Evolutionary conservation across 208 protist species (phyloP).

Genomic region (Trypanosoma rangeli): DNA sequence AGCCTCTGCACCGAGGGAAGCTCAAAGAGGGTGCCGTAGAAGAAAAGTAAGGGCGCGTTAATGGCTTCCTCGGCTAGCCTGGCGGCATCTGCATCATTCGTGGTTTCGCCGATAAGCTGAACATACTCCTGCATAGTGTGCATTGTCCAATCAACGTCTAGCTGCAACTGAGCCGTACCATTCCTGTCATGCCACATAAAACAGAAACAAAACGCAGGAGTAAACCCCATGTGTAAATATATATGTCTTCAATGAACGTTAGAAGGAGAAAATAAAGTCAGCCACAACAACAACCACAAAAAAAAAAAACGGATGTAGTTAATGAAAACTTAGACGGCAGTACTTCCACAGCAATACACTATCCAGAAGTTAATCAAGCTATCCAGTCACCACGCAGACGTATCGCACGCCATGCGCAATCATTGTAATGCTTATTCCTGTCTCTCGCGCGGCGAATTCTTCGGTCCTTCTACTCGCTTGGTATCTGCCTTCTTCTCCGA

Average conservation of each 20-base stretch:
- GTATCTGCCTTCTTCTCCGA: not conserved
- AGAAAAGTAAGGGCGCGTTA: conserved; percentile 40
- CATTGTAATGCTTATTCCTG: not conserved
- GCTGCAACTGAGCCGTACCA: not conserved
- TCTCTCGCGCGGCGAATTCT: conserved; percentile 4
- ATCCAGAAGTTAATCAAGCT: not conserved
- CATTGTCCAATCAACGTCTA: conserved; percentile 1
- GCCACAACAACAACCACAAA: conserved; percentile 12
- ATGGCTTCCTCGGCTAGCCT: conserved; percentile 28
- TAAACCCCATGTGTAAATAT: not conserved
- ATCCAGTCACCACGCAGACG: not conserved
- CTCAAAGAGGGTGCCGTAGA: conserved; percentile 41
- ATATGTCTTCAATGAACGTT: not conserved
- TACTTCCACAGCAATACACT: not conserved
- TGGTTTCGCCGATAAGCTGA: conserved; percentile 7
- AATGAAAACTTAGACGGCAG: not conserved
- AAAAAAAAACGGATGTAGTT: conserved; percentile 5
- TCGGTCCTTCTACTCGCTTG: not conserved
- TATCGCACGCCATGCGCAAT: not conserved
- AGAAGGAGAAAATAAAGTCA: not conserved
- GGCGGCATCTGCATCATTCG: conserved; percentile 12
- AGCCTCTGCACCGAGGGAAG: conserved; percentile 20
- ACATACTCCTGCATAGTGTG: conserved; percentile 25
- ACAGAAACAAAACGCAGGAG: not conserved
- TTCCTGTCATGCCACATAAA: not conserved